Evolutionary conservation across 1,284 basidiomycete genomes (phyloP).

Genomic region (Rhodotorula sp.): DNA sequence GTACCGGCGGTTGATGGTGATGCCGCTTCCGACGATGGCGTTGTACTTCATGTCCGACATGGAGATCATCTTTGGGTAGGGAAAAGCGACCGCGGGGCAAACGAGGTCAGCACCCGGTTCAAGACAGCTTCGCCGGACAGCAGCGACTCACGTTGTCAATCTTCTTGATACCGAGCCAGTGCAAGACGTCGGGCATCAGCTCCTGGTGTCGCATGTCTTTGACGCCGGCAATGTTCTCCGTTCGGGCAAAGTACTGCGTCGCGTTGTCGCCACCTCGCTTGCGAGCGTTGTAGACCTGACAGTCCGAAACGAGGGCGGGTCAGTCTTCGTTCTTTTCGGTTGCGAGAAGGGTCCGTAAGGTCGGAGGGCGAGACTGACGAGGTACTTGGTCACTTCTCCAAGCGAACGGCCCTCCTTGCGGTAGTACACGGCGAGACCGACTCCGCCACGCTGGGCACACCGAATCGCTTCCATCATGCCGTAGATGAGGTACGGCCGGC

Average conservation of each 20-base stretch:
- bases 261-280: conserved; percentile 92
- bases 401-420: conserved; percentile 83
- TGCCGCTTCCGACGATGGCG: conserved; percentile 75
- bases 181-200: conserved; percentile 86
- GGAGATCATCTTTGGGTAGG: conserved; percentile 57
- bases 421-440: conserved; percentile 67
- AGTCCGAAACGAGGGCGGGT: too few species aligned
- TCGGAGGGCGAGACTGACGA: too few species aligned
- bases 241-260: conserved; percentile 89
- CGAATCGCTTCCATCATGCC: conserved; percentile 92
- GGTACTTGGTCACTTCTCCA: conserved; percentile 65
- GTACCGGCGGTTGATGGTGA: conserved; percentile 75
- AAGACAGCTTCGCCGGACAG: neutral
- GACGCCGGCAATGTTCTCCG: conserved; percentile 88
- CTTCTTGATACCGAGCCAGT: conserved; percentile 85
- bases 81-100: neutral
- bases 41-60: conserved; percentile 86
- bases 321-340: too few species aligned
- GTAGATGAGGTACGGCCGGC: conserved; percentile 70
- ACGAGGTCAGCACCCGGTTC: neutral
- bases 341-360: too few species aligned
- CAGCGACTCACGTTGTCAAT: conserved; percentile 65
- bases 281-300: conserved; percentile 80
- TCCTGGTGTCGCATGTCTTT: conserved; percentile 7
- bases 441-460: conserved; percentile 79